Conservation (phyloP, 176 grass and related monocot species). For the Lolium perenne region DNA sequence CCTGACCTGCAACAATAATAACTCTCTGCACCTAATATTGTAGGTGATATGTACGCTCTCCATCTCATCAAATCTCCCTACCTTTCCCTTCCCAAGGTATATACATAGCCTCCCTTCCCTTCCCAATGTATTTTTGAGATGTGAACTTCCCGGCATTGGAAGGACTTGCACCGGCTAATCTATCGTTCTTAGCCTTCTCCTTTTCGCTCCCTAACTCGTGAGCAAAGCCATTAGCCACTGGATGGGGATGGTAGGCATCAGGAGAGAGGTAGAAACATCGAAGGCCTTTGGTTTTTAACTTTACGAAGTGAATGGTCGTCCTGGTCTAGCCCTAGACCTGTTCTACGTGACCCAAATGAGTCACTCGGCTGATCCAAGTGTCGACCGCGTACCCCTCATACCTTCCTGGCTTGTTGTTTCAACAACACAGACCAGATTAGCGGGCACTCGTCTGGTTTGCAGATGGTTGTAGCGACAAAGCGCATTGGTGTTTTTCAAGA, state of each 20-base stretch:
- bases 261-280: neutral
- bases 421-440: too few species aligned
- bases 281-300: fast-evolving
- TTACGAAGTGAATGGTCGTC: neutral
- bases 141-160: neutral
- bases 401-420: too few species aligned
- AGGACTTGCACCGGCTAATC: neutral
- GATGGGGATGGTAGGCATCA: constrained; percentile 2
- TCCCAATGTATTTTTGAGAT: neutral
- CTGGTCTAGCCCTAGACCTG: neutral
- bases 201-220: neutral
- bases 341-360: too few species aligned
- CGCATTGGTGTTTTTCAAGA: neutral
- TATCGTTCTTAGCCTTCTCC: neutral
- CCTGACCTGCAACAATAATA: neutral
- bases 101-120: neutral
- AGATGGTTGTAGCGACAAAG: too few species aligned
- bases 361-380: too few species aligned
- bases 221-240: neutral
- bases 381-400: too few species aligned
- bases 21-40: neutral
- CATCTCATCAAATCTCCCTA: neutral
- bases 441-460: too few species aligned
- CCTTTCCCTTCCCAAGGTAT: neutral
- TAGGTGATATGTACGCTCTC: neutral